These are phyloP conservation scores for Sporobolomyces phaffii DNA, from an alignment of 768 basidiomycete species.

Conservation along the genomic window DNA sequence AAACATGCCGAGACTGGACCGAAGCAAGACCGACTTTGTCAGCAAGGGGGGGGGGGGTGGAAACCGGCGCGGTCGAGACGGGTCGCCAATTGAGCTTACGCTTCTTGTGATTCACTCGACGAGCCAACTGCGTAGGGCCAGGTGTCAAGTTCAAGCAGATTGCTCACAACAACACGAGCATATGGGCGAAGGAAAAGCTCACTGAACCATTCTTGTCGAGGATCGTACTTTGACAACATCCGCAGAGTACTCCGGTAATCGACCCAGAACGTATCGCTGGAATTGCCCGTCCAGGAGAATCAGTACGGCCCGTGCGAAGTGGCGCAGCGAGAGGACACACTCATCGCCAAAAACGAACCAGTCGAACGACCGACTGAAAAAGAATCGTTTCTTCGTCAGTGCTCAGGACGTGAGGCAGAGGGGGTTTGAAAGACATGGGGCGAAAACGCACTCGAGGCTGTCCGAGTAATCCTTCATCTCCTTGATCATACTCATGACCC, in stretches of 20 bases:
- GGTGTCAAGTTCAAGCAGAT: background rate
- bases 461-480: conserved; percentile 30
- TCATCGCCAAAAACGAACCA: conserved; percentile 41
- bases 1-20: conserved; percentile 31
- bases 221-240: conserved; percentile 31
- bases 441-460: conserved; percentile 16
- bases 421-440: too few species aligned
- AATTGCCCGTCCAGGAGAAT: background rate
- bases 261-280: conserved; percentile 40
- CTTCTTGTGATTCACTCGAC: conserved; percentile 27
- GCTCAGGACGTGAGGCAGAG: background rate
- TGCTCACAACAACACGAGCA: background rate
- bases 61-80: too few species aligned
- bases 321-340: conserved; percentile 5
- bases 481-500: conserved; percentile 37
- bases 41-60: too few species aligned
- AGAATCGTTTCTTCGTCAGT: background rate
- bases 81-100: too few species aligned
- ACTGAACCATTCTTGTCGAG: conserved; percentile 25
- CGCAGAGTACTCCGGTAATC: conserved; percentile 29
- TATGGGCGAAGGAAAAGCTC: background rate
- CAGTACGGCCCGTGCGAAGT: background rate
- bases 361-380: conserved; percentile 9
- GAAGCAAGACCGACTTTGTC: too few species aligned
- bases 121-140: conserved; percentile 19